A percentile compares a stretch with the other conserved stretches of the same genome.
phyloP scores from a whole-genome alignment of 768 basidiomycete genomes.

The Lentinula sp. region DNA sequence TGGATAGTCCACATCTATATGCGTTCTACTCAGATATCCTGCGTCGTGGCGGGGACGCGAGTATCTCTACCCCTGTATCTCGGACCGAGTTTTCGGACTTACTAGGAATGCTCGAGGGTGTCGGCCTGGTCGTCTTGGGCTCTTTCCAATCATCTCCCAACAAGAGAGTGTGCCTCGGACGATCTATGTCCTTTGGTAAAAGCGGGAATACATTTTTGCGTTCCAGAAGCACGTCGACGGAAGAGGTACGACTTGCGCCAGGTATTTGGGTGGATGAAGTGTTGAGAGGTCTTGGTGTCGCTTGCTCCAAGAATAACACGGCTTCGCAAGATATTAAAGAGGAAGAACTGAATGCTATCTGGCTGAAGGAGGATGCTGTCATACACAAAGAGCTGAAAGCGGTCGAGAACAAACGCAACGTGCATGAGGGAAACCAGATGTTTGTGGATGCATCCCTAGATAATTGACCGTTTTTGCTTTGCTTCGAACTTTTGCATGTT shows the following conservation, averaged over 20 bases:
- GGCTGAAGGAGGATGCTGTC: conserved; percentile 5
- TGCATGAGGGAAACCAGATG: neutral
- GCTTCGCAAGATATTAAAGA: conserved; percentile 31
- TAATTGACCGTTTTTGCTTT: neutral
- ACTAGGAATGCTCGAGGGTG: conserved; percentile 64
- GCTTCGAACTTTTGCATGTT: neutral
- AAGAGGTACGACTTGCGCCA: conserved; percentile 52
- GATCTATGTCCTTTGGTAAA: conserved; percentile 48
- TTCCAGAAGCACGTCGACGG: conserved; percentile 23
- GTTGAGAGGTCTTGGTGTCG: conserved; percentile 53
- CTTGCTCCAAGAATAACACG: conserved; percentile 11
- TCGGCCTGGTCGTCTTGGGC: conserved; percentile 50
- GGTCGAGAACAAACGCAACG: neutral
- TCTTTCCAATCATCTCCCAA: conserved; percentile 31
- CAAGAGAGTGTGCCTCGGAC: conserved; percentile 45
- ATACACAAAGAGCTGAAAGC: conserved; percentile 6
- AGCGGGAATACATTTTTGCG: conserved; percentile 16
- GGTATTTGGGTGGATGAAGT: conserved; percentile 65
- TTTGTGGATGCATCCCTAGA: conserved; percentile 7
- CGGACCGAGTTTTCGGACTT: conserved; percentile 75
- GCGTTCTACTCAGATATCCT: conserved; percentile 58
- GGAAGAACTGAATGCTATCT: conserved; percentile 38
- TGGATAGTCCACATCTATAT: conserved; percentile 62
- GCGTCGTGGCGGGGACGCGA: conserved; percentile 43
- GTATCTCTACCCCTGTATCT: conserved; percentile 53